These are phyloP conservation scores for Xylariaceae sp. DNA, from an alignment of 2,329 filamentous ascomycete genomes.

Conservation along the genomic window DNA sequence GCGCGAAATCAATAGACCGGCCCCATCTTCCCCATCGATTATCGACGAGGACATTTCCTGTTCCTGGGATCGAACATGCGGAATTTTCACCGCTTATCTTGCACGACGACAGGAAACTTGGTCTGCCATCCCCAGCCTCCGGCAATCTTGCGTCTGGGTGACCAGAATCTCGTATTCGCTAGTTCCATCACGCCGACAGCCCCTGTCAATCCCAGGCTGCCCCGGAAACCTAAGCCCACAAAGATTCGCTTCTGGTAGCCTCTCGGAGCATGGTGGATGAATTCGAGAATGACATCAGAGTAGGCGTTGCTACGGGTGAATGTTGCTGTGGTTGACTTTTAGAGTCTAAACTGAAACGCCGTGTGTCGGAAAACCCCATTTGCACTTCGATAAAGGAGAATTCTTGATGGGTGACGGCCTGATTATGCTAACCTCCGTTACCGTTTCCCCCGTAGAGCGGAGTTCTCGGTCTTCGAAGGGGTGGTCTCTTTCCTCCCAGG, in stretches of 20 bases:
- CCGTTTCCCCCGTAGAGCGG: not conserved
- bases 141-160: constrained; percentile 28
- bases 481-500: too few relatives aligned
- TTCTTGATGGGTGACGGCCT: not conserved
- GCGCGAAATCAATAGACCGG: not conserved
- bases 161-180: constrained; percentile 35
- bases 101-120: constrained; percentile 2
- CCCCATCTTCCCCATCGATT: too few relatives aligned
- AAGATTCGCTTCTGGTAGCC: not conserved
- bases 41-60: not conserved
- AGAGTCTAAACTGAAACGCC: too few relatives aligned
- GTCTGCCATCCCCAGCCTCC: constrained; percentile 15
- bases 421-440: not conserved
- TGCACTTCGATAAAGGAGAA: not conserved
- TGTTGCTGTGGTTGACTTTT: not conserved
- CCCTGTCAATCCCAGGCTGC: constrained; percentile 25
- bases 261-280: not conserved
- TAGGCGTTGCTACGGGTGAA: not conserved
- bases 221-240: constrained; percentile 15
- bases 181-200: constrained; percentile 27
- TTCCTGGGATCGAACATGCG: not conserved
- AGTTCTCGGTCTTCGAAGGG: not conserved
- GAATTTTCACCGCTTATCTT: constrained; percentile 11
- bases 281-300: not conserved
- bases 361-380: not conserved